Base-by-base conservation (phyloP, 1,284 basidiomycete genomes). In the Ganoderma lingzhi region DNA sequence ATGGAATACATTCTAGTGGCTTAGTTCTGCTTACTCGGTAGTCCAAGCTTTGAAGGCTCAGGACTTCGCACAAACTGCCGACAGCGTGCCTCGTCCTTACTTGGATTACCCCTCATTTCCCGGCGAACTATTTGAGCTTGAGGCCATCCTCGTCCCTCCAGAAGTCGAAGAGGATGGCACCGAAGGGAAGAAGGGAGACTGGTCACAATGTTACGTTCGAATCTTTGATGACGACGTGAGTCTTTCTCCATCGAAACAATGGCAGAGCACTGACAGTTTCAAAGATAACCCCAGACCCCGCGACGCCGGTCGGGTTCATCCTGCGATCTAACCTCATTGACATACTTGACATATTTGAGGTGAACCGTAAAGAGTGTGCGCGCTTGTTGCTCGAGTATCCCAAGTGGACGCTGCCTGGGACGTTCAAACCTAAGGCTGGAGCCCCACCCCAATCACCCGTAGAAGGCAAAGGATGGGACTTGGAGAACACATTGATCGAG, bases 321-420 rank as follows among this genome's bases (percentile, higher is more conserved):
- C 86, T 98, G 19, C 93, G 93, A 32, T 88, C 91, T 10, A 85
- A 92, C 35, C 80, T 98, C 10, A 82, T 90, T n/a, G 97, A 99
- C 78, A 88, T 94, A 60, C 83, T 98, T 65, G 91, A 96, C 74
- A 93, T 99, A 39, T 99, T 95, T 78, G 97, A 99, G 80, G 90
- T 98, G 61, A 99, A 99, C 80, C 90, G 97, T 65, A 98, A 98
- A 80, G 97, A 99, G 77, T 95, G 93, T 75, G 96, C 97, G 1
- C 87, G 93, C 14, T 82, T 98, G 14, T 85, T 99, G 2, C 86
- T 99, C 51, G 93, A 96, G 75, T 90, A 96, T 63, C 94, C 96
- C 0, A 93, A 93, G 75, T 98, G 96, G 94, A 87, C 93, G 63
- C 80, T 91, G 0, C 84, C 87, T 8, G 95, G 95, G 2, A 96